Conservation (phyloP, 306 rosid species). For the Carpinus fangiana region DNA sequence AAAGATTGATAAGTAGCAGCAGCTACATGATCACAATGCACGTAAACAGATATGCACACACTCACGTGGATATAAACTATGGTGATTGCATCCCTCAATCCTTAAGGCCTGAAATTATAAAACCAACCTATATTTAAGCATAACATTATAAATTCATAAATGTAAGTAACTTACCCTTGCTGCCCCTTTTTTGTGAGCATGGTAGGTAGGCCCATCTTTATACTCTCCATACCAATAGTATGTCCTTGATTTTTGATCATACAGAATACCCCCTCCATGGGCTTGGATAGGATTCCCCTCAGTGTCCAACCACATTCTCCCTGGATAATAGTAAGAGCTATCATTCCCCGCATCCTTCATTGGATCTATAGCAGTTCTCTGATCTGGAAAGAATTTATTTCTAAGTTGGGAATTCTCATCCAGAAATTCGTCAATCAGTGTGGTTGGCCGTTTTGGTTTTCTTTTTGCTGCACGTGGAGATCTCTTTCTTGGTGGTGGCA, state of each 20-base stretch:
- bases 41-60: neutral
- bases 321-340: conserved; percentile 73
- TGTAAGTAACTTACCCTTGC: conserved; percentile 73
- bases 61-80: neutral
- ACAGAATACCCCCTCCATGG: conserved; percentile 93
- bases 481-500: conserved; percentile 92
- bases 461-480: conserved; percentile 90
- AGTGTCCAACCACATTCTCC: conserved; percentile 91
- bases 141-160: conserved; percentile 9
- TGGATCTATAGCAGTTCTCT: conserved; percentile 65
- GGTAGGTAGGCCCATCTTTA: conserved; percentile 93
- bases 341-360: conserved; percentile 47
- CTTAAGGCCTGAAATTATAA: conserved; percentile 11
- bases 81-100: conserved; percentile 4
- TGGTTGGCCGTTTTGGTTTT: conserved; percentile 67
- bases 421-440: conserved; percentile 88
- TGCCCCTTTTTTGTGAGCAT: conserved; percentile 77
- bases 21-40: neutral
- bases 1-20: neutral
- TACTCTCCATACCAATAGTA: conserved; percentile 99
- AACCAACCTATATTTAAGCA: conserved; percentile 22
- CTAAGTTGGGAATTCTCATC: conserved; percentile 91
- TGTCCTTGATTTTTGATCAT: conserved; percentile 61
- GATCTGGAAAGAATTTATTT: conserved; percentile 71
- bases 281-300: conserved; percentile 95